Evolutionary conservation across 495 filamentous ascomycete species (phyloP), one percentile per base, ranked within the genome.

Genomic region (Tuber melanosporum): DNA sequence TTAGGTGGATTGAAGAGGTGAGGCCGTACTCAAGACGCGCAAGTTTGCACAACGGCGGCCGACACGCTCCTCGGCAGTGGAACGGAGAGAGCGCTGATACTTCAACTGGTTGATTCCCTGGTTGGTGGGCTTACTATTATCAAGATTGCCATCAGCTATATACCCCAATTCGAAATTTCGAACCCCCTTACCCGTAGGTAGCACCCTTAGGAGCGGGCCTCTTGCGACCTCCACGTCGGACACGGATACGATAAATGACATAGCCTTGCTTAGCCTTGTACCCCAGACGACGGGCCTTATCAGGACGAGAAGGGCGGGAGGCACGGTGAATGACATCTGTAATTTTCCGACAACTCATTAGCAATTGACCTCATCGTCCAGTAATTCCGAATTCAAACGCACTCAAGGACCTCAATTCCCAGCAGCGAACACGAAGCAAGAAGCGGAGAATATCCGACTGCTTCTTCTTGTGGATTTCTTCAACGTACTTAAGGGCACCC

Each of bases 181-280:
- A 69, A 44, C 70, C 47, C 75, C 69, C 84, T 92, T 82, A 88
- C 96, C 94, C 95, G 86, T 94, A 99, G 83, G 95, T 99, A 87
- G 95, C 95, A 90, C 95, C 95, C 93, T 98, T 99, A 43, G 77
- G 77, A 71, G 90, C 94, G 81, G 95, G 95, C 85, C 88, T 89
- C 93, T 99, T 99, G 88, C 95, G 92, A 82, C 95, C 95, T 90
- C 95, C 95, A 85, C 95, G 91, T 85, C 95, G 92, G 81, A 99
- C 95, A 86, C 95, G 95, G 84, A 96, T 89, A 85, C 95, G 95
- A 90, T 99, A 99, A 92, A 99, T 93, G 85, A 98, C 95, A 91
- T 98, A 99, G 87, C 95, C 95, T 88, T 99, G 95, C 92, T 99
- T 99, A 88, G 96, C 95, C 92, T 99, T 99, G 92, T 98, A 99